Base-by-base conservation (phyloP, 2,329 filamentous ascomycete genomes). In the Pseudovirgaria hyperparasitica region DNA sequence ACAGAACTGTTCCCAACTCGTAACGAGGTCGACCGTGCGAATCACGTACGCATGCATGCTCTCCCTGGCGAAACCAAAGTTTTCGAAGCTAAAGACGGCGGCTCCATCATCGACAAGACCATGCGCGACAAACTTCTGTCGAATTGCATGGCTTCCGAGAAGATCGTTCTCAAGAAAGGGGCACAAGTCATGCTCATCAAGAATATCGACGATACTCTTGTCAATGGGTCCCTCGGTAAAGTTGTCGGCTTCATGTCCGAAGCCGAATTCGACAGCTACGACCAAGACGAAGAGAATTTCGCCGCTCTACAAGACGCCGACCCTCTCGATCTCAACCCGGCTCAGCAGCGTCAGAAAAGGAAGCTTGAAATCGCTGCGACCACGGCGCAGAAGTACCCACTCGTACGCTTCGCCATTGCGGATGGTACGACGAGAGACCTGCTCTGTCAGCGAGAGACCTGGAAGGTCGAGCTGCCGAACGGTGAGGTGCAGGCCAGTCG, bases 181-280 rank as follows among this genome's bases (percentile, higher is more conserved):
- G 82, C 90, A 0, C 92, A 98, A 49, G 92, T 98, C 23, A 98
- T 98, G 90, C 63, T 98, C n/a, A 94, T 98, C 64, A 98, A 98
- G 55, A 98, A 98, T 43, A 77, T 96, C 58, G 90, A 98, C 46
- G 84, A 93, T 20, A 76, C 72, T 0, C 67, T 98, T 1, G 90
- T 96, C 40, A 98, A 98, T 46, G 90, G 90, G 4, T 92, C 87
- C 0, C 65, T 98, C 7, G 90, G 90, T 14, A 86, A 80, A 34
- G 79, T 98, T 4, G 67, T 77, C 9, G 72, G 68, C 5, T 92
- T 93, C 53, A 86, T 85, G 76, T 72, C 65, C 27, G 71, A 78
- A 38, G 58, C 61, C 22, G 69, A 63, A 16, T 79, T 76, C 37
- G 67, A 67, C 27, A 50, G 62, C 22, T 74, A 72, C 42, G 59